Percentiles rank a stretch among this genome's conserved stretches.
These are phyloP conservation scores for Colletotrichum sp. DNA, from an alignment of 2,329 filamentous ascomycete genomes.

Conservation along the genomic window DNA sequence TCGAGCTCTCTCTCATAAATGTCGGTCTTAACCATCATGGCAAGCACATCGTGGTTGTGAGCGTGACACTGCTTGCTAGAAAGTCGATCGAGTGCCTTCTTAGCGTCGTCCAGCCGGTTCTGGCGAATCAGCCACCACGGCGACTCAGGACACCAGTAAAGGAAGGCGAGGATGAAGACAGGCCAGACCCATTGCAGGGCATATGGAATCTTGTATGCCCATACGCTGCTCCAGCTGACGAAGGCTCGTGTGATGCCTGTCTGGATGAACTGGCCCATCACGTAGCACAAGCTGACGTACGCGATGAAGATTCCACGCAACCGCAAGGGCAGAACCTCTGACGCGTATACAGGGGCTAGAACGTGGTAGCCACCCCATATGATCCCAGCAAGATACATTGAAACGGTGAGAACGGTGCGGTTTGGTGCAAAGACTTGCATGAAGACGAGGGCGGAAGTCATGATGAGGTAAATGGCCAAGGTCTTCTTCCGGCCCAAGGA, in stretches of 20 bases:
- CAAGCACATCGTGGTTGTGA: neutral
- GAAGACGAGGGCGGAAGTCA: neutral
- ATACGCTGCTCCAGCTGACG: conserved; percentile 36
- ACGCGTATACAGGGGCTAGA: conserved; percentile 49
- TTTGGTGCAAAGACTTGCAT: neutral
- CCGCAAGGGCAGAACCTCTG: conserved; percentile 41
- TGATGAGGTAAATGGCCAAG: neutral
- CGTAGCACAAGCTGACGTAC: conserved; percentile 48
- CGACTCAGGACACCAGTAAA: neutral
- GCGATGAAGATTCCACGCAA: conserved; percentile 49
- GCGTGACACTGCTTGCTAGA: neutral
- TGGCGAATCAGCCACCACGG: neutral
- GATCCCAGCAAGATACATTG: neutral
- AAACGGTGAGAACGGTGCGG: neutral
- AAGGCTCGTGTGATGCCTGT: conserved; percentile 41
- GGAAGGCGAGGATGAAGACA: conserved; percentile 26
- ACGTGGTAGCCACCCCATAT: neutral
- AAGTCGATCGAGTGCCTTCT: conserved; percentile 30
- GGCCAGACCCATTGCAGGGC: conserved; percentile 56
- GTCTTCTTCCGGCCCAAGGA: neutral
- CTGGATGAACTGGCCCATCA: conserved; percentile 43
- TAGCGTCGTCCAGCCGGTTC: neutral
- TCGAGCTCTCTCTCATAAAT: neutral
- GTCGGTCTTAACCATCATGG: neutral
- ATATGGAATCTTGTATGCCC: conserved; percentile 52